These are phyloP conservation scores for Vigna unguiculata DNA, from an alignment of 306 rosid genomes.

Conservation along the genomic window DNA sequence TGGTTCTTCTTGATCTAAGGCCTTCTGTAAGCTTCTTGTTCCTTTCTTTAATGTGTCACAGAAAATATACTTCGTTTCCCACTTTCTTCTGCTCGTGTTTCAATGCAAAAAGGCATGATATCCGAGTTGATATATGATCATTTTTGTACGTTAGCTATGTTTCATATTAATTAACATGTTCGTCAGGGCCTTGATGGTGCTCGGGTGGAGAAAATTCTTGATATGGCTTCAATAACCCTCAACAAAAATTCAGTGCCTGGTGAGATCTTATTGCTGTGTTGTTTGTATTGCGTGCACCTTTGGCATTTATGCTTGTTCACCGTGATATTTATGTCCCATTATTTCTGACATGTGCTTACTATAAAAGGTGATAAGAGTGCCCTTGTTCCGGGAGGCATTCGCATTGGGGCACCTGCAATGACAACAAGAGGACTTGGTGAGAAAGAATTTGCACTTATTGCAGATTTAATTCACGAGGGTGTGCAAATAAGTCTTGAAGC, in stretches of 20 bases:
- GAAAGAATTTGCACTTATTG: slow-evolving; percentile 69
- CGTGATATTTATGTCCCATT: slow-evolving; percentile 20
- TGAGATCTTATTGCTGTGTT: slow-evolving; percentile 42
- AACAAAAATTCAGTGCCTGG: slow-evolving; percentile 97
- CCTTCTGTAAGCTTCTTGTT: slow-evolving; percentile 71
- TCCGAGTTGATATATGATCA: slow-evolving; percentile 23
- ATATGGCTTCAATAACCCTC: slow-evolving; percentile 90
- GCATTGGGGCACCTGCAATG: slow-evolving; percentile 98
- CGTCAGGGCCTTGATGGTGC: slow-evolving; percentile 92
- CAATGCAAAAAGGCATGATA: slow-evolving; percentile 7
- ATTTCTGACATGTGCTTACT: slow-evolving; percentile 32
- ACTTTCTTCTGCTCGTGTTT: background rate
- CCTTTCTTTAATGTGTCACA: background rate
- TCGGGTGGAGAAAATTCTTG: slow-evolving; percentile 93
- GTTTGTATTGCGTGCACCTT: background rate
- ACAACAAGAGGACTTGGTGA: slow-evolving; percentile 89
- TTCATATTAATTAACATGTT: slow-evolving; percentile 37
- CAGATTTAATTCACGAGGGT: slow-evolving; percentile 89
- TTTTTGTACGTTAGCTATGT: slow-evolving; percentile 16
- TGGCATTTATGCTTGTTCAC: slow-evolving; percentile 13
- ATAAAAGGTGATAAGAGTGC: slow-evolving; percentile 88
- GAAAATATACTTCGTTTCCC: background rate
- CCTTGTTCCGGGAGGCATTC: slow-evolving; percentile 91
- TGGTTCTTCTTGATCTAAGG: slow-evolving; percentile 93
- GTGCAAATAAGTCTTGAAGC: slow-evolving; percentile 77